phyloP scores from a whole-genome alignment of 2,329 filamentous ascomycete species.

The Diplodia corticola region DNA sequence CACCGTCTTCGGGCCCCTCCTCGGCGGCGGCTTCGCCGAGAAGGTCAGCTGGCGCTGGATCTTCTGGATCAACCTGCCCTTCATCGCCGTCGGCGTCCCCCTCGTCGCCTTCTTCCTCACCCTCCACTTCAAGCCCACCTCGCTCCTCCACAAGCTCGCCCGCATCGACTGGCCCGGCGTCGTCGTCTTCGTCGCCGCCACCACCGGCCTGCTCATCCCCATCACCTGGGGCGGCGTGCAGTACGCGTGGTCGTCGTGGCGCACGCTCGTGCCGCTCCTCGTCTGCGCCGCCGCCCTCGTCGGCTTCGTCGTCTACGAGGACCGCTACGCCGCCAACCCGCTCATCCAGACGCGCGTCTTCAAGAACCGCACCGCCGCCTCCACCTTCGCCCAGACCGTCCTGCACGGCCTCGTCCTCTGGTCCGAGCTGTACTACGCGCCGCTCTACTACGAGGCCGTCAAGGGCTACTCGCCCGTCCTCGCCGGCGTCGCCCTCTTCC shows the following conservation, averaged over 20 bases:
- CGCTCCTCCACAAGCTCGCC: slow-evolving; percentile 51
- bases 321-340: slow-evolving; percentile 52
- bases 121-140: slow-evolving; percentile 51
- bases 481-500: slow-evolving; percentile 43
- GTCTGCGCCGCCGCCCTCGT: slow-evolving; percentile 55
- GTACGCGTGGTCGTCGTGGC: slow-evolving; percentile 64
- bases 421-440: slow-evolving; percentile 45
- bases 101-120: slow-evolving; percentile 56
- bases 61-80: slow-evolving; percentile 65
- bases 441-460: slow-evolving; percentile 45
- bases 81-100: slow-evolving; percentile 52
- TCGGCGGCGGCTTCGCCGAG: slow-evolving; percentile 56
- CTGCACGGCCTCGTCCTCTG: slow-evolving; percentile 57
- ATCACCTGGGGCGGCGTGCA: slow-evolving; percentile 66
- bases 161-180: slow-evolving; percentile 65
- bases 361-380: slow-evolving; percentile 51
- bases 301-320: slow-evolving; percentile 58
- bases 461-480: slow-evolving; percentile 42
- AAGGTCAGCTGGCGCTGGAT: slow-evolving; percentile 61
- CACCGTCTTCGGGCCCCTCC: slow-evolving; percentile 52
- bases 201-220: slow-evolving; percentile 61
- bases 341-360: slow-evolving; percentile 50
- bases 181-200: slow-evolving; percentile 60
- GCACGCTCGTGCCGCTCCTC: slow-evolving; percentile 62
- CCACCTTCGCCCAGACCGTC: slow-evolving; percentile 55